These are phyloP conservation scores for Sophora flavescens DNA, from an alignment of 306 rosid genomes.

Conservation along the genomic window DNA sequence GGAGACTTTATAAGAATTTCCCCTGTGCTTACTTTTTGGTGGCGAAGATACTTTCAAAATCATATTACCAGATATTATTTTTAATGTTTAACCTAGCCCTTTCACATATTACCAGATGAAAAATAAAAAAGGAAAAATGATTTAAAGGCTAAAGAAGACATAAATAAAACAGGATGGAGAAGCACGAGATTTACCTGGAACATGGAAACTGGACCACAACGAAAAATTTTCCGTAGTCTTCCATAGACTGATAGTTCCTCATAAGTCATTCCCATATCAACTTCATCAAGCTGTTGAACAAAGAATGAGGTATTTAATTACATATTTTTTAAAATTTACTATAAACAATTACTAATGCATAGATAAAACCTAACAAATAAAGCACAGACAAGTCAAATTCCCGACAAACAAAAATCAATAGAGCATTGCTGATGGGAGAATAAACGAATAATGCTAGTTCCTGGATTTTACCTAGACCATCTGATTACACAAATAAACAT, in stretches of 20 bases:
- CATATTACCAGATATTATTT: too few species aligned
- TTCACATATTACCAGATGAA: too few species aligned
- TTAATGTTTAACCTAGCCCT: background rate
- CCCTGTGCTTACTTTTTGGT: slow-evolving; percentile 56
- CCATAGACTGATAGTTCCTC: slow-evolving; percentile 95
- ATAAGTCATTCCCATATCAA: slow-evolving; percentile 98
- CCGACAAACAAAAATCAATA: slow-evolving; percentile 31
- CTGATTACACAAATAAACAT: slow-evolving; percentile 6
- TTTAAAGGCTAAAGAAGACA: too few species aligned
- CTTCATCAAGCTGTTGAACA: slow-evolving; percentile 83
- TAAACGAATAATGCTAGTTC: slow-evolving; percentile 31
- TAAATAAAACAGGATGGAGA: background rate
- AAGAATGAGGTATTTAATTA: slow-evolving; percentile 39
- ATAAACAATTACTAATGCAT: background rate
- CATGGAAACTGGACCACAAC: slow-evolving; percentile 94
- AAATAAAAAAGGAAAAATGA: too few species aligned
- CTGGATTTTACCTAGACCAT: slow-evolving; percentile 25
- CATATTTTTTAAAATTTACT: slow-evolving; percentile 33
- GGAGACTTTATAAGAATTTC: slow-evolving; percentile 47
- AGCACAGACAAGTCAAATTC: slow-evolving; percentile 24
- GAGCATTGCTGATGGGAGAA: slow-evolving; percentile 19
- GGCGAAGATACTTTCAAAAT: slow-evolving; percentile 48
- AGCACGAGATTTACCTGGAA: slow-evolving; percentile 68
- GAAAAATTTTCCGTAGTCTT: slow-evolving; percentile 87
- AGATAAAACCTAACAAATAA: background rate